Evolutionary conservation across 2,329 filamentous ascomycete genomes (phyloP), one percentile per base, ranked within the genome.

Genomic region (Talaromyces amestolkiae): DNA sequence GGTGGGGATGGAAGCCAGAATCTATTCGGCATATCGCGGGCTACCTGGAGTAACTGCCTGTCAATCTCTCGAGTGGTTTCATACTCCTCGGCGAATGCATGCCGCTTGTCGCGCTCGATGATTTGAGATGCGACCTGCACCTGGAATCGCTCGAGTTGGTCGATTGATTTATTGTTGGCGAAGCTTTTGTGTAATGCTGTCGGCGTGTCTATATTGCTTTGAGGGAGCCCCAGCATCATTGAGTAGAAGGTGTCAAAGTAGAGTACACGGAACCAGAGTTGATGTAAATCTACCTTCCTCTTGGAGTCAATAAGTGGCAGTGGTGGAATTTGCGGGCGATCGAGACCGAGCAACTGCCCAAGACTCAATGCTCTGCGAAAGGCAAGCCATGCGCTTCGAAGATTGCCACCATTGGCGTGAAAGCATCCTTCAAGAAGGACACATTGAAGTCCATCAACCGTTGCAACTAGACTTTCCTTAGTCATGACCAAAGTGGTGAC

Each of bases 101-200:
- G 51, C 5, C 51, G 51, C 19, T 74, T 70, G 65, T 86, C 84
- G 8, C 84, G 79, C 58, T 83, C 79, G 10, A 84, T 78, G 53
- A 86, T 82, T 11, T 77, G 78, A 2, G 78, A 78, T 0, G 78
- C 76, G 6, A 83, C 74, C 3, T 77, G 71, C 1, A 79, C 77
- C 63, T 85, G 81, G 0, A 78, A 72, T 64, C 79, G 80, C 66
- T 82, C 81, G 10, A 87, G 74, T 2, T 71, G 75, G 47, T 84
- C 82, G 43, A 76, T 73, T 13, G 69, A 61, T 41, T 47, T 59
- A 31, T 70, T 60, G 54, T 45, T 51, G n/a, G 82, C 69, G 0
- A 86, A 70, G 2, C 81, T 79, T 60, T 85, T 81, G 31, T 85
- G 79, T 15, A 75, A 76, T 0, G 81, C 82, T 1, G 87, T 67